Percentiles rank a stretch among this genome's conserved stretches.
phyloP scores from a whole-genome alignment of 345 rosid genomes.

The Limnanthes douglasii region DNA sequence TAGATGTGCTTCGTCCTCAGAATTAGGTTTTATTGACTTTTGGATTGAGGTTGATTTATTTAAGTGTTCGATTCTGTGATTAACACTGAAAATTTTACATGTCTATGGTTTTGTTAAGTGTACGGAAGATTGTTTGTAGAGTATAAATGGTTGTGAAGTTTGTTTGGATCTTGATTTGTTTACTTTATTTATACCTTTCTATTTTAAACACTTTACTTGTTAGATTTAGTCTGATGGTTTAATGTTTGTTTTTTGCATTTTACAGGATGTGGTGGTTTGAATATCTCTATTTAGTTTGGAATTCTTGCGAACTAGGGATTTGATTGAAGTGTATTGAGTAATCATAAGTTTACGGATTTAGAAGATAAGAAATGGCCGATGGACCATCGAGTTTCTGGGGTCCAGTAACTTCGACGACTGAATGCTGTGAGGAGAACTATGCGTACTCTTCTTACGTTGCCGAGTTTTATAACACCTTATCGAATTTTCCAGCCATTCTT shows the following conservation, averaged over 20 bases:
- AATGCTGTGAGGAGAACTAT: slow-evolving; percentile 83
- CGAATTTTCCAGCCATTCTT: slow-evolving; percentile 61
- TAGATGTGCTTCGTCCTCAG: too few species aligned
- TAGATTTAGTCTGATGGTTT: background rate
- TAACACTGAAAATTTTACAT: too few species aligned
- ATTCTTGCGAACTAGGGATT: slow-evolving; percentile 6
- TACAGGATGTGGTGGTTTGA: slow-evolving; percentile 5
- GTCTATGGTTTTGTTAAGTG: too few species aligned
- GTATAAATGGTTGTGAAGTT: background rate
- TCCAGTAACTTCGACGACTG: slow-evolving; percentile 70
- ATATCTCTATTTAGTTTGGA: slow-evolving; percentile 13
- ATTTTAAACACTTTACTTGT: background rate
- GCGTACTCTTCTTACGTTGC: slow-evolving; percentile 67
- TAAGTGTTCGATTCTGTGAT: too few species aligned
- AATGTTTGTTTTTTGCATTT: background rate
- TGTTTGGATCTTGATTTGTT: background rate
- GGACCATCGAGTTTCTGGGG: slow-evolving; percentile 84
- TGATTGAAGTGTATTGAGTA: slow-evolving; percentile 2
- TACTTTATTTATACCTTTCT: background rate
- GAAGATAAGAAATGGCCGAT: slow-evolving; percentile 49
- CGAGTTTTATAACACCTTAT: slow-evolving; percentile 76
- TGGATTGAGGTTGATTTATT: too few species aligned
- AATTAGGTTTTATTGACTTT: too few species aligned
- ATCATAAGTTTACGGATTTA: slow-evolving; percentile 1
- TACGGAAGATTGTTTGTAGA: too few species aligned